Evolutionary conservation across 768 basidiomycete species (phyloP).

Genomic region (Rhodosporidiobolus odoratus): DNA sequence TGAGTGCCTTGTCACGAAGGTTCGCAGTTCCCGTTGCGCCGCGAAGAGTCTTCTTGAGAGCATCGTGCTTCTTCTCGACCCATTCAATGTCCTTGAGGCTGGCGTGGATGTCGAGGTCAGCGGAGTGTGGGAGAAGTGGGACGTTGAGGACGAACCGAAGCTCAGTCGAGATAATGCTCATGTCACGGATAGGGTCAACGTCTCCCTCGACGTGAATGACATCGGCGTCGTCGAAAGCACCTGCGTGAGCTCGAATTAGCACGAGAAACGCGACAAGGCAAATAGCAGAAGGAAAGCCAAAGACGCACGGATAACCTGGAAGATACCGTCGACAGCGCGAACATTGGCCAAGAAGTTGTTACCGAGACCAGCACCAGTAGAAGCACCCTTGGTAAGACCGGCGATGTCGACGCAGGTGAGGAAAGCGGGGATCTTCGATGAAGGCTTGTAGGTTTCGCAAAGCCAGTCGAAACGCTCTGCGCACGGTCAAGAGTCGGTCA

Average conservation of each 20-base stretch:
- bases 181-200: slow-evolving; percentile 89
- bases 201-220: slow-evolving; percentile 99
- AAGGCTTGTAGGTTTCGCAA: slow-evolving; percentile 81
- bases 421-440: slow-evolving; percentile 79
- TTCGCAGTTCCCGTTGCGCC: slow-evolving; percentile 62
- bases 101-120: background rate
- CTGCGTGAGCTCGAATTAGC: background rate
- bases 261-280: background rate
- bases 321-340: slow-evolving; percentile 96
- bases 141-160: slow-evolving; percentile 51
- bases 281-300: background rate
- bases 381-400: slow-evolving; percentile 94
- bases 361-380: slow-evolving; percentile 94
- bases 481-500: background rate
- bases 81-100: slow-evolving; percentile 93
- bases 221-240: slow-evolving; percentile 95
- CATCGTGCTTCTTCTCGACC: slow-evolving; percentile 85
- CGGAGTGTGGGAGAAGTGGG: background rate
- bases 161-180: slow-evolving; percentile 94
- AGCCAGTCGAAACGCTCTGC: slow-evolving; percentile 84
- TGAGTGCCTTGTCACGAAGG: slow-evolving; percentile 88
- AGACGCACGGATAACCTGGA: slow-evolving; percentile 75
- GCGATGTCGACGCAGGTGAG: slow-evolving; percentile 98
- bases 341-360: slow-evolving; percentile 97
- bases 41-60: slow-evolving; percentile 62